phyloP scores from a whole-genome alignment of 179 eudicot genomes.

The Amaranthus tricolor region DNA sequence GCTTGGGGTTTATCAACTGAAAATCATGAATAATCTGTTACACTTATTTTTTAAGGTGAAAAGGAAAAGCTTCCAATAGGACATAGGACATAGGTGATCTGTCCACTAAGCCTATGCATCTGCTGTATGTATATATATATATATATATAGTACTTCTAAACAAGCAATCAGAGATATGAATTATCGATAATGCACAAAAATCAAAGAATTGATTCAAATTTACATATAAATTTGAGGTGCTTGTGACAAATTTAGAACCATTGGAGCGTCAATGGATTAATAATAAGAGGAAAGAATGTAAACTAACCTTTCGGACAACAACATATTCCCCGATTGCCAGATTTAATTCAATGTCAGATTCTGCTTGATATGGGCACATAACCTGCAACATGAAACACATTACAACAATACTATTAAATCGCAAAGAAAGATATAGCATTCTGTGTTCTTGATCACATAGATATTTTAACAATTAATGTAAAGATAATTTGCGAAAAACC shows the following conservation, averaged over 20 bases:
- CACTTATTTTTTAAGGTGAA: neutral
- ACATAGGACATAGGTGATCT: too few species aligned
- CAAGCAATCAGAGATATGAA: too few species aligned
- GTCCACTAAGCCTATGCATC: too few species aligned
- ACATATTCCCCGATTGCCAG: slow-evolving; percentile 81
- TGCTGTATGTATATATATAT: too few species aligned
- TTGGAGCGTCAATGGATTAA: neutral
- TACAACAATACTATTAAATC: neutral
- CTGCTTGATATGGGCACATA: slow-evolving; percentile 74
- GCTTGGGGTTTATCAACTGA: neutral
- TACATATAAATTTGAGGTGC: neutral
- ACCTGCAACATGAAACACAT: slow-evolving; percentile 44
- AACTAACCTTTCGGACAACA: slow-evolving; percentile 78
- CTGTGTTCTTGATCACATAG: too few species aligned
- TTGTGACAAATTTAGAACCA: neutral
- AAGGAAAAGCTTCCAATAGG: too few species aligned
- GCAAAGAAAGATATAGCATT: too few species aligned
- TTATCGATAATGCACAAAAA: too few species aligned
- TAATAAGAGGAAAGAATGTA: neutral
- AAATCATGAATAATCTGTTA: neutral
- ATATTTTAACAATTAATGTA: too few species aligned
- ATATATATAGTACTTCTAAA: too few species aligned
- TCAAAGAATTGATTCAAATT: neutral
- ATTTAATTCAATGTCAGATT: slow-evolving; percentile 71
- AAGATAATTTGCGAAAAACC: too few species aligned